A percentile compares a stretch with the other conserved stretches of the same genome.
Conservation (phyloP, 257 asterid species). For the Gentiana dahurica region DNA sequence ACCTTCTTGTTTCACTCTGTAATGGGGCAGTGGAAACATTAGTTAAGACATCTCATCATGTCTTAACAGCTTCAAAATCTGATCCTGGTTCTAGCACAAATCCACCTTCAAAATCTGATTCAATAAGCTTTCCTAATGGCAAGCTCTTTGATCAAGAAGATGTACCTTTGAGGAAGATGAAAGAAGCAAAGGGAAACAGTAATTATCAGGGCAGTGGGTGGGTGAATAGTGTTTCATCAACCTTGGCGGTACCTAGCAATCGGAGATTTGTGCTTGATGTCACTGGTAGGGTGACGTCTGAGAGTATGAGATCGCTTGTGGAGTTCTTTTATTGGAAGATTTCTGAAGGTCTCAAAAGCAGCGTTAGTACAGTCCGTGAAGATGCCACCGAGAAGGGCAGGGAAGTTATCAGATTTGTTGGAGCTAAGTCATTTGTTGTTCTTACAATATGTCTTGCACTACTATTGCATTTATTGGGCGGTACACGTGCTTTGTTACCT, state of each 20-base stretch:
- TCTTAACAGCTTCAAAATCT: constrained; percentile 52
- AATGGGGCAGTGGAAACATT: constrained; percentile 91
- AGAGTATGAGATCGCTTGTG: constrained; percentile 60
- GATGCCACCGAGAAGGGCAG: constrained; percentile 64
- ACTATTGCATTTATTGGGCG: constrained; percentile 52
- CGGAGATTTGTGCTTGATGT: constrained; percentile 75
- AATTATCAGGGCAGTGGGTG: constrained; percentile 49
- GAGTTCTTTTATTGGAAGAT: constrained; percentile 57
- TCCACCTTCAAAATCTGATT: constrained; percentile 22
- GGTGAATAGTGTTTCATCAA: constrained; percentile 68
- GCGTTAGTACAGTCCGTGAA: constrained; percentile 47
- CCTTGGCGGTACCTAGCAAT: constrained; percentile 77
- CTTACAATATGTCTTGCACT: constrained; percentile 67
- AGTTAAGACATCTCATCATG: constrained; percentile 83
- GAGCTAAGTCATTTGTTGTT: constrained; percentile 69
- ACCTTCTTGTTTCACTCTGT: constrained; percentile 63
- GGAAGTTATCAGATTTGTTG: constrained; percentile 62
- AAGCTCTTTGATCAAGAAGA: constrained; percentile 24
- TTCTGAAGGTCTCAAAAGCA: constrained; percentile 46
- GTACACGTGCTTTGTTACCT: constrained; percentile 45
- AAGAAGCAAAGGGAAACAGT: constrained; percentile 16
- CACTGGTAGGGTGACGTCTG: constrained; percentile 90
- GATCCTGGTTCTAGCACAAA: constrained; percentile 9
- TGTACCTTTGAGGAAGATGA: constrained; percentile 11
- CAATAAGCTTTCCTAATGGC: constrained; percentile 12